Percentiles rank a stretch among this genome's conserved stretches.
phyloP scores from a whole-genome alignment of 805 yeast genomes.

The Barnettozyma populi region DNA sequence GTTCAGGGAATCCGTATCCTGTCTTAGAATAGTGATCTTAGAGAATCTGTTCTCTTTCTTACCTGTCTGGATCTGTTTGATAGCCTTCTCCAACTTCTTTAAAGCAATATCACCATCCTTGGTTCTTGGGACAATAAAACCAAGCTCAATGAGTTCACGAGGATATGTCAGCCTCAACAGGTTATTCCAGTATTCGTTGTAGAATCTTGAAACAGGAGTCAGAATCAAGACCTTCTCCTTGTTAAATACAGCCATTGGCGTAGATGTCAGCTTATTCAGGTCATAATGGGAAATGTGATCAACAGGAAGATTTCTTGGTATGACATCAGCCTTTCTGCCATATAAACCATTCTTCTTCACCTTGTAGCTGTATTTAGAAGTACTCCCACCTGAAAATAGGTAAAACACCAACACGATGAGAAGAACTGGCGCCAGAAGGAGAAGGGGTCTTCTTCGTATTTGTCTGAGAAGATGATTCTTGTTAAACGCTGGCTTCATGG shows the following conservation, averaged over 20 bases:
- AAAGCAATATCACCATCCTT: constrained; percentile 78
- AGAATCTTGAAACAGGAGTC: constrained; percentile 86
- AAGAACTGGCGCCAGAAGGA: constrained; percentile 41
- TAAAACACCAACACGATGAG: constrained; percentile 37
- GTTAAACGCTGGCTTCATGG: constrained; percentile 24
- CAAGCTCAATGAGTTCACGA: constrained; percentile 76
- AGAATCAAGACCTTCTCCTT: constrained; percentile 80
- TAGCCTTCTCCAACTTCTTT: constrained; percentile 63
- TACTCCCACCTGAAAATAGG: constrained; percentile 34
- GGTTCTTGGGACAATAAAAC: constrained; percentile 85
- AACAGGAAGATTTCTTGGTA: constrained; percentile 57
- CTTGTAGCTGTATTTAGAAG: constrained; percentile 24
- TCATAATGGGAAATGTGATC: constrained; percentile 81
- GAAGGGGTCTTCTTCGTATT: constrained; percentile 56
- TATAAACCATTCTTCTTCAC: constrained; percentile 24
- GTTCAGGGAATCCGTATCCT: constrained; percentile 74
- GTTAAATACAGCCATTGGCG: constrained; percentile 66
- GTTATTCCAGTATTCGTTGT: constrained; percentile 85
- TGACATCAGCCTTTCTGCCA: constrained; percentile 46
- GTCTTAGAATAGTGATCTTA: constrained; percentile 83
- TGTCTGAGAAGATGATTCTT: constrained; percentile 38
- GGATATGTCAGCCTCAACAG: constrained; percentile 73
- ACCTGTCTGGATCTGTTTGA: constrained; percentile 64
- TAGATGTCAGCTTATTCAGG: constrained; percentile 69
- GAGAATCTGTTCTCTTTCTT: constrained; percentile 63